These are phyloP conservation scores for Colletotrichum sublineola DNA, from an alignment of 2,329 filamentous ascomycete genomes.

Conservation along the genomic window DNA sequence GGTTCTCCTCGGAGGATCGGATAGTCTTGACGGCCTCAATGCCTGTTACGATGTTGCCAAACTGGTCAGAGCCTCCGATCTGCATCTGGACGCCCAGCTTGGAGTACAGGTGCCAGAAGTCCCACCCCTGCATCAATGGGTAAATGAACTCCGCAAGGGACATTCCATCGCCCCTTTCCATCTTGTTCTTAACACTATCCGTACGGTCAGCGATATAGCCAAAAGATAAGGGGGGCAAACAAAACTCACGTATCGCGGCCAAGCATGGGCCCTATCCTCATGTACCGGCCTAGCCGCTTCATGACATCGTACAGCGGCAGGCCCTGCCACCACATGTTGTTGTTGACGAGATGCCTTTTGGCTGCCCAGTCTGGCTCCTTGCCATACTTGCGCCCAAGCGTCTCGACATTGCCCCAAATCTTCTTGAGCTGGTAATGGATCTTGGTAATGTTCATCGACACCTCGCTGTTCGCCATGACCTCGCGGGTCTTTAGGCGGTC, in stretches of 20 bases:
- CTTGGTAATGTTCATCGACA: slow-evolving; percentile 74
- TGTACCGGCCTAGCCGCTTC: slow-evolving; percentile 77
- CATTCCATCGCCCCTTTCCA: slow-evolving; percentile 91
- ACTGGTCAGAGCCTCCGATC: slow-evolving; percentile 96
- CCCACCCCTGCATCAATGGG: slow-evolving; percentile 93
- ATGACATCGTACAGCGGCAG: slow-evolving; percentile 81
- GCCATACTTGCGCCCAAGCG: slow-evolving; percentile 74
- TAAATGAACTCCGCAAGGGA: slow-evolving; percentile 95
- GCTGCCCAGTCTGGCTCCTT: slow-evolving; percentile 74
- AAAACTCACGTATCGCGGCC: slow-evolving; percentile 83
- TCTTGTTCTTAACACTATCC: slow-evolving; percentile 78
- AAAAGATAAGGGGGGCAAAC: not conserved
- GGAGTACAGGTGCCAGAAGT: slow-evolving; percentile 90
- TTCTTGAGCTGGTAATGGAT: slow-evolving; percentile 78
- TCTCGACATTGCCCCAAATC: slow-evolving; percentile 81
- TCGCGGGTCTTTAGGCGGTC: slow-evolving; percentile 74
- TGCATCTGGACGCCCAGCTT: slow-evolving; percentile 81
- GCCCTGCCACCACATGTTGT: slow-evolving; percentile 84
- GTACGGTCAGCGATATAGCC: not conserved
- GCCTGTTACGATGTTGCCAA: slow-evolving; percentile 93
- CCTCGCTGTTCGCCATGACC: slow-evolving; percentile 62
- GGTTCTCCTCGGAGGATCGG: slow-evolving; percentile 67
- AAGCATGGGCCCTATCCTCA: slow-evolving; percentile 88
- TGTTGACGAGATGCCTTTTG: slow-evolving; percentile 80
- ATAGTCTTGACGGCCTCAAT: slow-evolving; percentile 87